Base-by-base conservation (phyloP, 2,329 filamentous ascomycete genomes). In the Diaporthe caulivora region DNA sequence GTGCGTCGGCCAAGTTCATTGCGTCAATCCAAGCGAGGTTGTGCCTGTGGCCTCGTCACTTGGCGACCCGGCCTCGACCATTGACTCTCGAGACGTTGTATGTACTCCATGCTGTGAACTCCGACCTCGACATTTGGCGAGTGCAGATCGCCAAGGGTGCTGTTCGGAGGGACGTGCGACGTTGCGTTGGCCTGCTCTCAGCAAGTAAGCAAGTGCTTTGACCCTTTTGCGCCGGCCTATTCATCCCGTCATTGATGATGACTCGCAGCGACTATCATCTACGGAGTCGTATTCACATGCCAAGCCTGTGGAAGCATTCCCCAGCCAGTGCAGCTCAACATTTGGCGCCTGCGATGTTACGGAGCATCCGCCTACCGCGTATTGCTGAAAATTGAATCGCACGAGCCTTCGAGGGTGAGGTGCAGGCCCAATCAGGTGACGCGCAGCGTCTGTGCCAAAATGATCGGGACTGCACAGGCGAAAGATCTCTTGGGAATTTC, bases 81-180 rank as follows among this genome's bases (percentile, higher is more conserved):
- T 65, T 64, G 58, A 37, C 42, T 65, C 21, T 49, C 10, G 44
- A 47, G 15, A 51, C 21, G 57, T 24, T 44, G 37, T 6, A 10
- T n/a, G n/a, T n/a, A n/a, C n/a, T n/a, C n/a, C n/a, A 40, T 18
- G 18, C 44, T 37, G 47, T 7, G 44, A 3, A 65, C 37, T 49
- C 13, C 62, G 44, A 34, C 44, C 31, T 37, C 29, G 44, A 51
- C 44, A 51, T 51, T 65, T 37, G 62, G 60, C 58, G 60, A 65
- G 10, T 37, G 62, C 62, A 65, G 62, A 65, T 65, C 62, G 62
- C 62, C 62, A 65, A 65, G 62, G 62, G 62, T 65, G n/a, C 62
- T 65, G 62, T 65, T 65, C 62, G 44, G 51, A 26, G 62, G 62
- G 62, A 65, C 62, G 62, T 65, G 62, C 62, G 62, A 65, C 29